Evolutionary conservation across 306 rosid genomes (phyloP).

Genomic region (Morella rubra): DNA sequence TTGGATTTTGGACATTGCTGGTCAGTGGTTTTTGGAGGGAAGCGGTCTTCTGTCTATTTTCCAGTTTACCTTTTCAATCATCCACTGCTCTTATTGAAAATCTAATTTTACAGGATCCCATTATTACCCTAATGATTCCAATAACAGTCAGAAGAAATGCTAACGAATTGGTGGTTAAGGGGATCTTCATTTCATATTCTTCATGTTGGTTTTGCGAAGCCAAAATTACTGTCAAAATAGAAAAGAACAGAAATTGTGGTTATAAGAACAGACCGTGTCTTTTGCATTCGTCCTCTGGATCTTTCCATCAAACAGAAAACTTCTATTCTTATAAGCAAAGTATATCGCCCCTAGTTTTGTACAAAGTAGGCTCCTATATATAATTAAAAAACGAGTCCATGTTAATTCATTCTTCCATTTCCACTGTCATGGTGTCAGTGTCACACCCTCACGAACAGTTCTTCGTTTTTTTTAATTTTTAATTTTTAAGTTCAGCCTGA

Average conservation of each 20-base stretch:
- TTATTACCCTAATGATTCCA: constrained; percentile 41
- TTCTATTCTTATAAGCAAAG: no score
- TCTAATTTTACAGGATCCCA: constrained; percentile 34
- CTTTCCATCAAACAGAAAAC: no score
- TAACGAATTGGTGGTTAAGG: constrained; percentile 28
- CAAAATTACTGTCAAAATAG: background rate
- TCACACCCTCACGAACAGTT: background rate
- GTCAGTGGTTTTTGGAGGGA: constrained; percentile 28
- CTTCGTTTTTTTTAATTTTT: no score
- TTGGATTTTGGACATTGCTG: constrained; percentile 24
- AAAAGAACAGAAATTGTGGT: background rate
- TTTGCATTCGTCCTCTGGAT: background rate
- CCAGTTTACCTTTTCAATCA: constrained; percentile 6
- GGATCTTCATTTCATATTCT: constrained; percentile 6
- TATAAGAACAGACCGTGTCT: background rate
- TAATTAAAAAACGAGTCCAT: no score
- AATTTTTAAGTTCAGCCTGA: no score
- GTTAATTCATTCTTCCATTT: background rate
- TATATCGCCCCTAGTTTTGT: no score
- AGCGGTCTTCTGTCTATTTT: constrained; percentile 18
- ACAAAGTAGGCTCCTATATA: no score
- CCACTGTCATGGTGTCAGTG: background rate
- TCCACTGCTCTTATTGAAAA: background rate
- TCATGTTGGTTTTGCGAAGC: constrained; percentile 38
- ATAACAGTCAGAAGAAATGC: constrained; percentile 25